Conservation (phyloP, 768 basidiomycete genomes). For the Tylopilus balloui region DNA sequence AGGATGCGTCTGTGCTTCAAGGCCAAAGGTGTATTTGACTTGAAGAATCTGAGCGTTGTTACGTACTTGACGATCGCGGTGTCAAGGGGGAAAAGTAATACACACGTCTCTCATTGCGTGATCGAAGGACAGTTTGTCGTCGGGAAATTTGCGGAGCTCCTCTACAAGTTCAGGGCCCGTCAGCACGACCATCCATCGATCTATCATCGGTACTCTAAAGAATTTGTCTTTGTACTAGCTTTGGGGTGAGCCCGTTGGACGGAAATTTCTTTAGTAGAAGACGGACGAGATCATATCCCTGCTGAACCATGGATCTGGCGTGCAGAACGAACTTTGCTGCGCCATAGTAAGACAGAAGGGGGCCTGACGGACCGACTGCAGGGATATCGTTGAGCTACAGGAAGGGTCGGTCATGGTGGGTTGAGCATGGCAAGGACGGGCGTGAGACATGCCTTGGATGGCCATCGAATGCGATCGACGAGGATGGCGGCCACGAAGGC, state of each 20-base stretch:
- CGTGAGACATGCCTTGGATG: constrained; percentile 23
- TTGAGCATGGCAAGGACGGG: not conserved
- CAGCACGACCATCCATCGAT: constrained; percentile 45
- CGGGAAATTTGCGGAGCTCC: constrained; percentile 47
- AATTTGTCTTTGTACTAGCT: constrained; percentile 29
- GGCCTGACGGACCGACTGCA: constrained; percentile 33
- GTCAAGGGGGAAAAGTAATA: constrained; percentile 3
- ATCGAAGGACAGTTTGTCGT: constrained; percentile 41
- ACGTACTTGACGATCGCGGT: constrained; percentile 13
- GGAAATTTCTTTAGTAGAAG: not conserved
- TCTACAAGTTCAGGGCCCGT: constrained; percentile 41
- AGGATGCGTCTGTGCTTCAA: constrained; percentile 29
- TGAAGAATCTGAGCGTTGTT: constrained; percentile 32
- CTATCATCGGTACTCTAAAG: constrained; percentile 43
- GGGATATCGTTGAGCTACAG: constrained; percentile 32
- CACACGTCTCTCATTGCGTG: constrained; percentile 39
- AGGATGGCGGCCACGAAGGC: constrained; percentile 10
- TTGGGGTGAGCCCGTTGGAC: constrained; percentile 13
- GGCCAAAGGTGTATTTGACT: constrained; percentile 36
- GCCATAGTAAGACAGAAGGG: constrained; percentile 31
- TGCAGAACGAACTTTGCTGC: constrained; percentile 29
- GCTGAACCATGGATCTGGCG: constrained; percentile 32
- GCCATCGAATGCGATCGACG: constrained; percentile 20
- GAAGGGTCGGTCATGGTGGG: constrained; percentile 2
- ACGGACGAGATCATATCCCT: constrained; percentile 35